Percentiles rank a stretch among this genome's conserved stretches.
Evolutionary conservation across 345 rosid genomes (phyloP).

Genomic region (Hibiscus tridactylites): DNA sequence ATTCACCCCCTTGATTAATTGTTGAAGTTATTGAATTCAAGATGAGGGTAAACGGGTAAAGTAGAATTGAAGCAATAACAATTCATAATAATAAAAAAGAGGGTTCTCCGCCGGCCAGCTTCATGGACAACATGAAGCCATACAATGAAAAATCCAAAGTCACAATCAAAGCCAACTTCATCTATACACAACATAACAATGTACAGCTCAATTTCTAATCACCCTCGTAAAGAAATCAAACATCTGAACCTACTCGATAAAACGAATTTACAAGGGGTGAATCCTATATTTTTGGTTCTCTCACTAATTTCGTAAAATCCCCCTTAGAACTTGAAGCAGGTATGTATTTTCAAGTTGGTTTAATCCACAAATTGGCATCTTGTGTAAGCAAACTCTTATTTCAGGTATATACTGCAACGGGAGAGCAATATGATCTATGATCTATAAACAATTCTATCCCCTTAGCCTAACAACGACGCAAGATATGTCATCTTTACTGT

Average conservation of each 20-base stretch:
- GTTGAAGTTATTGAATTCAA: too few relatives aligned
- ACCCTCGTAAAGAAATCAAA: constrained; percentile 25
- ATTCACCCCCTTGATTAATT: too few relatives aligned
- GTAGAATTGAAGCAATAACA: too few relatives aligned
- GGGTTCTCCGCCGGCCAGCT: neutral
- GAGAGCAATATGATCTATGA: neutral
- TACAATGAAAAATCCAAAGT: neutral
- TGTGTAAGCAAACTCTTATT: constrained; percentile 20
- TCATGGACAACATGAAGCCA: neutral
- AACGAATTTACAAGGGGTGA: constrained; percentile 22
- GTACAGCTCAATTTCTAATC: constrained; percentile 21
- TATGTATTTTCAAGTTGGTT: constrained; percentile 16
- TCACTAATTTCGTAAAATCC: neutral
- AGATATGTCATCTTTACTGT: constrained; percentile 66
- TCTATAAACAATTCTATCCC: constrained; percentile 21
- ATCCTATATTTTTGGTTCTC: neutral
- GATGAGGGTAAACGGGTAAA: too few relatives aligned
- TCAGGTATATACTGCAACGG: constrained; percentile 19
- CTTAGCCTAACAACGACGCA: constrained; percentile 63
- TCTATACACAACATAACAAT: constrained; percentile 5
- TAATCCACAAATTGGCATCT: constrained; percentile 18
- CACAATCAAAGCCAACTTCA: neutral
- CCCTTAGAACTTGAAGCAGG: constrained; percentile 4
- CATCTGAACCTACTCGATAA: constrained; percentile 24
- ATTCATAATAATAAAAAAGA: too few relatives aligned